Evolutionary conservation across 306 rosid genomes (phyloP), one percentile per base, ranked within the genome.

Genomic region (Fragaria ananassa): DNA sequence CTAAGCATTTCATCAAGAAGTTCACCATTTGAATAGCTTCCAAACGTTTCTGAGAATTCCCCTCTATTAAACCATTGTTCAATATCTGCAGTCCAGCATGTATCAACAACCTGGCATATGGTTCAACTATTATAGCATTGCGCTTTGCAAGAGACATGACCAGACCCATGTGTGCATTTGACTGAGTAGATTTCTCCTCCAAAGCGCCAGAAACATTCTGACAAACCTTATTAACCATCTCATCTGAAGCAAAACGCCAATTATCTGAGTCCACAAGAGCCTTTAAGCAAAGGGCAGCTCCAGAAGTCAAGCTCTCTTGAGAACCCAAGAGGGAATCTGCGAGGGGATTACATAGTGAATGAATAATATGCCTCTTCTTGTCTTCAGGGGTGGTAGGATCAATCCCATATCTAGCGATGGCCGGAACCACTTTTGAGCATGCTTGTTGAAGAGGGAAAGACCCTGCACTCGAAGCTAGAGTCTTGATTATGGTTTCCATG

Each of bases 371-470:
- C 79, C 86, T 86, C 76, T 83, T 95, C 78, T 85, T 87, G 76
- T 85, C 92, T 72, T 90, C 97, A 1, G 96, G 85, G 49, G 95
- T 88, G 54, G 96, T 80, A 9, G 98, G 97, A 49, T 92, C 97
- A n/a, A 95, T 90, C 45, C 91, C 95, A 74, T 92, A 95, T 77
- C 97, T 86, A 13, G 93, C 97, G 58, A 95, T 93, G 31, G 98
- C 91, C 0, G 88, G 95, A 72, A 92, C 97, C 61, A 92, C 97
- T 80, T 86, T 92, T 0, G 98, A 92, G 76, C 98, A 95, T 4
- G 97, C 97, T 71, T 92, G 97, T 74, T 90, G 97, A 34, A 95
- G 93, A 69, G 96, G 92, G 71, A 90, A 88, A 66, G 96, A 92
- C 47, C 96, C 93, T 1, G 89, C 95, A 81, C 98, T 92, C 4